phyloP scores from a whole-genome alignment of 1,139 yeast genomes.

The Zygoascus meyerae region DNA sequence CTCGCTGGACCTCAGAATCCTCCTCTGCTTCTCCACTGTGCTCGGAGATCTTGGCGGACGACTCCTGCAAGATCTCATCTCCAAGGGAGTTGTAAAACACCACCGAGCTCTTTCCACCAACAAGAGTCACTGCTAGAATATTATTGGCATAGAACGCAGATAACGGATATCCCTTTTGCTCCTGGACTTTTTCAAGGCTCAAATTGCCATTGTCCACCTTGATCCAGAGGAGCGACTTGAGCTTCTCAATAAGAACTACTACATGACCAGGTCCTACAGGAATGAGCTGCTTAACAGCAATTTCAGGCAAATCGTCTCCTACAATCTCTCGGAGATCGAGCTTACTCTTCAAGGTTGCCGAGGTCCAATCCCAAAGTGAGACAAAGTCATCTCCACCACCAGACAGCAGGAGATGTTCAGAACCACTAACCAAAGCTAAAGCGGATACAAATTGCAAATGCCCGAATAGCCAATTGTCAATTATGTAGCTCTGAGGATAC shows the following conservation, averaged over 20 bases:
- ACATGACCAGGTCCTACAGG: constrained; percentile 34
- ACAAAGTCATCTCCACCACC: constrained; percentile 88
- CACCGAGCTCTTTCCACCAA: too few relatives aligned
- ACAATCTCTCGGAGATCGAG: constrained; percentile 43
- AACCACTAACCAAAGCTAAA: constrained; percentile 49
- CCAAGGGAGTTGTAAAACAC: too few relatives aligned
- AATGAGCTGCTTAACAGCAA: constrained; percentile 63
- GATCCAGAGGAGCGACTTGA: constrained; percentile 41
- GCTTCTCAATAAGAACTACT: constrained; percentile 10
- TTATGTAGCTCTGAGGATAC: constrained; percentile 71
- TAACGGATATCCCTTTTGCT: too few relatives aligned
- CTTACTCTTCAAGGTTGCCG: constrained; percentile 43
- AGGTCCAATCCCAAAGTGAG: constrained; percentile 74
- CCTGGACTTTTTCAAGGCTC: too few relatives aligned
- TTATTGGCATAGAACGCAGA: too few relatives aligned
- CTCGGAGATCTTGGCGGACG: too few relatives aligned
- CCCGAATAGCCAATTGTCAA: constrained; percentile 81
- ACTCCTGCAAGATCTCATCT: too few relatives aligned
- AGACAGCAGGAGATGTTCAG: constrained; percentile 50
- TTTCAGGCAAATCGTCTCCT: constrained; percentile 33
- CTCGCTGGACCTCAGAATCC: too few relatives aligned
- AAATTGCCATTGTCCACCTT: too few relatives aligned
- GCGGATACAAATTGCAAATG: constrained; percentile 77
- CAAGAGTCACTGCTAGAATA: too few relatives aligned
- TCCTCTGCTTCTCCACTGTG: too few relatives aligned